Conservation (phyloP, 2,329 filamentous ascomycete species). For the Aspergillus tubingensis region DNA sequence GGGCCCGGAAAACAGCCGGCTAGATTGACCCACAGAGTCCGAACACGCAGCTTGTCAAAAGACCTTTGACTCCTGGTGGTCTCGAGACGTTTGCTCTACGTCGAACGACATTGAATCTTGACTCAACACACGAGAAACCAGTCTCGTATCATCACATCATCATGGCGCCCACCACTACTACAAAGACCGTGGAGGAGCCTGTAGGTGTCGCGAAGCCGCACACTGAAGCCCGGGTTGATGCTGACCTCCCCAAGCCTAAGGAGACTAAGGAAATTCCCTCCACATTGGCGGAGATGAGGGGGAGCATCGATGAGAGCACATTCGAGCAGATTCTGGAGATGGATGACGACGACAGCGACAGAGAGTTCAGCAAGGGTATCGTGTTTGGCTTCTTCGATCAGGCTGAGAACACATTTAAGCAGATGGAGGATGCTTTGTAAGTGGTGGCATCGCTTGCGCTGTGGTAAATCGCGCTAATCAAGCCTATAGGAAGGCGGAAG, state of each 20-base stretch:
- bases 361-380: slow-evolving; percentile 85
- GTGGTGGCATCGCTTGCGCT: slow-evolving; percentile 36
- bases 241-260: slow-evolving; percentile 41
- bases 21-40: slow-evolving; percentile 1
- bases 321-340: slow-evolving; percentile 98
- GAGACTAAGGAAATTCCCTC: slow-evolving; percentile 35
- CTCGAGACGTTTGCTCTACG: slow-evolving; percentile 4
- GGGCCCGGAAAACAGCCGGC: slow-evolving; percentile 1
- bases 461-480: neutral
- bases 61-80: neutral
- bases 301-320: slow-evolving; percentile 74
- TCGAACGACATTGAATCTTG: neutral
- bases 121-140: neutral
- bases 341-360: slow-evolving; percentile 81
- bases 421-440: slow-evolving; percentile 85
- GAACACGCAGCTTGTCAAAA: slow-evolving; percentile 2
- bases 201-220: slow-evolving; percentile 20
- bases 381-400: slow-evolving; percentile 93
- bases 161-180: slow-evolving; percentile 33
- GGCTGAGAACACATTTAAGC: slow-evolving; percentile 77
- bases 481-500: slow-evolving; percentile 59
- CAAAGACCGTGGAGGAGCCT: slow-evolving; percentile 29
- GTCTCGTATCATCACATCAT: slow-evolving; percentile 7
- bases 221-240: neutral
- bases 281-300: slow-evolving; percentile 65